These are phyloP conservation scores for Hemileccinum impolitum DNA, from an alignment of 768 basidiomycete species.

Conservation along the genomic window DNA sequence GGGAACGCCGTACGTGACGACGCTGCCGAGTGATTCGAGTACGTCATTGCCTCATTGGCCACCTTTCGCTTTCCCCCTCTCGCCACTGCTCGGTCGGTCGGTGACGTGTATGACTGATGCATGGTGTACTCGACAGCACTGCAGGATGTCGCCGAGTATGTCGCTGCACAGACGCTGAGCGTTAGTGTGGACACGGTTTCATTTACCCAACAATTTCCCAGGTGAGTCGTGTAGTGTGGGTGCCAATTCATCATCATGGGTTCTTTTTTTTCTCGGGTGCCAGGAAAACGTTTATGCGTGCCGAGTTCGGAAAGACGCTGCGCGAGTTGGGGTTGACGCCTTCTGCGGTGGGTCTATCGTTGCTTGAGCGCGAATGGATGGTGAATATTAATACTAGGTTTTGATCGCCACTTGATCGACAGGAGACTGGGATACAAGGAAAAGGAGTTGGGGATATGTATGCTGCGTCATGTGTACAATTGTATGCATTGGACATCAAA, in stretches of 20 bases:
- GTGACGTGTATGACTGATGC: neutral
- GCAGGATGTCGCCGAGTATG: conserved; percentile 80
- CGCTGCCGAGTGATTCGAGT: conserved; percentile 77
- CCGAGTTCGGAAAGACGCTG: conserved; percentile 78
- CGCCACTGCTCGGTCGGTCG: too few species aligned
- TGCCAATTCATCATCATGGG: too few species aligned
- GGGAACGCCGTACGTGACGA: conserved; percentile 74
- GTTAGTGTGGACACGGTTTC: conserved; percentile 77
- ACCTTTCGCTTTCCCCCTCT: too few species aligned
- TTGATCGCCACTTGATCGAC: conserved; percentile 44
- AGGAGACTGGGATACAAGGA: too few species aligned
- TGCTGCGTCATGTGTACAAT: neutral
- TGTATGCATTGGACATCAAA: neutral
- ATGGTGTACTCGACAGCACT: conserved; percentile 49
- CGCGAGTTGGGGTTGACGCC: conserved; percentile 87
- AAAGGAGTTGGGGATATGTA: neutral
- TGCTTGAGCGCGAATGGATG: neutral
- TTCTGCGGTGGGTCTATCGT: conserved; percentile 52
- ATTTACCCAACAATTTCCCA: conserved; percentile 80
- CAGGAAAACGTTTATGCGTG: conserved; percentile 73
- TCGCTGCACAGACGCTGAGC: conserved; percentile 68
- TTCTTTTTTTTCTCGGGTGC: neutral
- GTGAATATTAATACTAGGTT: conserved; percentile 35
- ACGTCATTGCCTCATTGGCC: conserved; percentile 28
- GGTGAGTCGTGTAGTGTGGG: conserved; percentile 42